Percentiles rank a stretch among this genome's conserved stretches.
Evolutionary conservation across 805 yeast genomes (phyloP).

Genomic region (Pichia gijzeniarum): DNA sequence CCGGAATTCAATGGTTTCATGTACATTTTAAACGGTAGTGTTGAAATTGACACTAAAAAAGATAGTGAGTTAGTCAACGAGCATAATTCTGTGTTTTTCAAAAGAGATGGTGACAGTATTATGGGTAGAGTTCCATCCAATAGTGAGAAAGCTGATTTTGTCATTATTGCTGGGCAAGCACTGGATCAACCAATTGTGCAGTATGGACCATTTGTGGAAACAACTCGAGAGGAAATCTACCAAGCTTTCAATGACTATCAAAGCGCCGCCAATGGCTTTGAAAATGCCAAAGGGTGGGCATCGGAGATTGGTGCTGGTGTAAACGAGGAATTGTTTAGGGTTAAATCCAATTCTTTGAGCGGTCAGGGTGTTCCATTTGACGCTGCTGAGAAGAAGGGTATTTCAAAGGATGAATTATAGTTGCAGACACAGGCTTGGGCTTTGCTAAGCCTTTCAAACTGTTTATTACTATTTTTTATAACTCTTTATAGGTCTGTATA

Average conservation of each 20-base stretch:
- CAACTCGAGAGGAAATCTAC: slow-evolving; percentile 56
- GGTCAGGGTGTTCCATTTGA: slow-evolving; percentile 7
- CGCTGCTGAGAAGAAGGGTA: slow-evolving; percentile 11
- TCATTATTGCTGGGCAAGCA: slow-evolving; percentile 69
- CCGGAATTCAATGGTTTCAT: slow-evolving; percentile 60
- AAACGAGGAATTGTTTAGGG: slow-evolving; percentile 21
- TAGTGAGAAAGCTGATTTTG: slow-evolving; percentile 50
- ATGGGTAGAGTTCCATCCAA: slow-evolving; percentile 43
- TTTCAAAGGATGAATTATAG: slow-evolving; percentile 21
- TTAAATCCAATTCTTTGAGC: slow-evolving; percentile 18
- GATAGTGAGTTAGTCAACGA: slow-evolving; percentile 32
- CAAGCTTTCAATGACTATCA: slow-evolving; percentile 72
- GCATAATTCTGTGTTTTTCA: slow-evolving; percentile 54
- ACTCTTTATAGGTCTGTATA: no score
- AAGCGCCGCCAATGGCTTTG: slow-evolving; percentile 61
- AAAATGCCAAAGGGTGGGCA: slow-evolving; percentile 55
- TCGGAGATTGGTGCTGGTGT: slow-evolving; percentile 34
- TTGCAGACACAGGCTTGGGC: no score
- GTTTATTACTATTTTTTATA: no score
- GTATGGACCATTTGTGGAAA: slow-evolving; percentile 91
- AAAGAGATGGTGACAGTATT: slow-evolving; percentile 59
- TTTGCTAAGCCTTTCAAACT: no score
- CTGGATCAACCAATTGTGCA: slow-evolving; percentile 74
- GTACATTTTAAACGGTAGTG: slow-evolving; percentile 58
- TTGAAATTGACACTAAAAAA: slow-evolving; percentile 36